phyloP scores from a whole-genome alignment of 495 filamentous ascomycete species.

The Trichoderma asperelloides region DNA sequence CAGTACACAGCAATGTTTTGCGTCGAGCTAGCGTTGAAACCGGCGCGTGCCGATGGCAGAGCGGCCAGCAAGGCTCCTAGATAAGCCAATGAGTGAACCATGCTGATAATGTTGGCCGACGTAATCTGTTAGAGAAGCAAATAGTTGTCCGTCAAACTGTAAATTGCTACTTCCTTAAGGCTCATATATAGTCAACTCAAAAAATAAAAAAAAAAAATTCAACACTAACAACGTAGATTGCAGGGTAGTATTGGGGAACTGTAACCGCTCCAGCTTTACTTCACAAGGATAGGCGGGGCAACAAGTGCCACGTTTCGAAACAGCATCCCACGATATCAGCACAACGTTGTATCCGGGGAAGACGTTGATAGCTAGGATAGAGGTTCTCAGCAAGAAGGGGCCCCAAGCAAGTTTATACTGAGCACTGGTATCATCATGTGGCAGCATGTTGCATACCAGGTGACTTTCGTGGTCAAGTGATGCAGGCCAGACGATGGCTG shows the following conservation, averaged over 20 bases:
- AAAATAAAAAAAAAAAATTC: background rate
- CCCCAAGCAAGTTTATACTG: background rate
- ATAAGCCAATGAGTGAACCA: background rate
- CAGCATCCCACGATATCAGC: background rate
- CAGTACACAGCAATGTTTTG: slow-evolving; percentile 1
- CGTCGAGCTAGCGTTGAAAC: slow-evolving; percentile 12
- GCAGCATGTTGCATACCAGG: background rate
- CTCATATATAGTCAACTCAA: background rate
- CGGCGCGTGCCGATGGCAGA: background rate
- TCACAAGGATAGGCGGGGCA: background rate
- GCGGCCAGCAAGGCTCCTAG: background rate
- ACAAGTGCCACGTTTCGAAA: background rate
- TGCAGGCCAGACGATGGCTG: background rate
- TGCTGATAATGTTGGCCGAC: background rate
- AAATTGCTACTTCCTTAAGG: background rate
- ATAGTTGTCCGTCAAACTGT: background rate
- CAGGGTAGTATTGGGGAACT: background rate
- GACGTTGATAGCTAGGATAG: background rate
- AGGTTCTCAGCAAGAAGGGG: background rate
- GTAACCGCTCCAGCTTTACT: background rate
- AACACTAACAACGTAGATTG: background rate
- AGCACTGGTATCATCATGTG: background rate
- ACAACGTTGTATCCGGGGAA: background rate
- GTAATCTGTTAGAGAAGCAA: background rate
- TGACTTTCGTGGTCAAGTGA: background rate